A percentile compares a stretch with the other conserved stretches of the same genome.
Evolutionary conservation across 768 basidiomycete species (phyloP).

Genomic region (Russula emetica): DNA sequence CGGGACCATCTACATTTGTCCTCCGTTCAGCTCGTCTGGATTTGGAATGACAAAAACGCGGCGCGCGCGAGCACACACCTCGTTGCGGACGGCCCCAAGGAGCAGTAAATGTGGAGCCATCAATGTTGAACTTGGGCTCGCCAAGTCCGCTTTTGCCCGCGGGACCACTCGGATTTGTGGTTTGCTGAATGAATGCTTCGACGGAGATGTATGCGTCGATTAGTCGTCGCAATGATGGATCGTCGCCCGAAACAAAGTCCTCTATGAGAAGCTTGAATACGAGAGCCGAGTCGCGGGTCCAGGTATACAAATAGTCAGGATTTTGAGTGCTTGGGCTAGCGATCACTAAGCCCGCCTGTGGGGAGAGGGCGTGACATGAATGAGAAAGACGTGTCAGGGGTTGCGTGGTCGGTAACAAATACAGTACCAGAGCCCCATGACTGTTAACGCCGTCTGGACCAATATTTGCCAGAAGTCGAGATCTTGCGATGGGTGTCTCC

Average conservation of each 20-base stretch:
- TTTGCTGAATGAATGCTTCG: neutral
- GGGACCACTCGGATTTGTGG: neutral
- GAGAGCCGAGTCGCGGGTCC: neutral
- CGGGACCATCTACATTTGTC: neutral
- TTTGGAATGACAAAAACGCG: neutral
- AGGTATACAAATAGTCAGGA: neutral
- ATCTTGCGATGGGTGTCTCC: conserved; percentile 30
- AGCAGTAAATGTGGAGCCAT: neutral
- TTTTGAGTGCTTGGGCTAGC: conserved; percentile 39
- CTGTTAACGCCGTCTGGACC: conserved; percentile 53
- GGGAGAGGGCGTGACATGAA: neutral
- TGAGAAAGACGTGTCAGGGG: neutral
- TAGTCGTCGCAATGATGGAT: neutral
- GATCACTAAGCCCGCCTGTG: conserved; percentile 38
- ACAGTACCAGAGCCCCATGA: conserved; percentile 37
- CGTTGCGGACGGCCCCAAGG: neutral
- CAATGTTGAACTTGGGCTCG: neutral
- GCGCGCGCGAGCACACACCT: neutral
- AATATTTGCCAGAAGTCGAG: conserved; percentile 65
- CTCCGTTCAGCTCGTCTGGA: neutral
- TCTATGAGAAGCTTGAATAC: neutral
- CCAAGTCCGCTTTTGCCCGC: neutral
- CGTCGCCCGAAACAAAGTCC: neutral
- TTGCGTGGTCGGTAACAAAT: conserved; percentile 16
- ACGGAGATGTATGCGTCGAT: neutral